Percentiles rank a stretch among this genome's conserved stretches.
phyloP scores from a whole-genome alignment of 257 asterid genomes.

The Solanum phureja region DNA sequence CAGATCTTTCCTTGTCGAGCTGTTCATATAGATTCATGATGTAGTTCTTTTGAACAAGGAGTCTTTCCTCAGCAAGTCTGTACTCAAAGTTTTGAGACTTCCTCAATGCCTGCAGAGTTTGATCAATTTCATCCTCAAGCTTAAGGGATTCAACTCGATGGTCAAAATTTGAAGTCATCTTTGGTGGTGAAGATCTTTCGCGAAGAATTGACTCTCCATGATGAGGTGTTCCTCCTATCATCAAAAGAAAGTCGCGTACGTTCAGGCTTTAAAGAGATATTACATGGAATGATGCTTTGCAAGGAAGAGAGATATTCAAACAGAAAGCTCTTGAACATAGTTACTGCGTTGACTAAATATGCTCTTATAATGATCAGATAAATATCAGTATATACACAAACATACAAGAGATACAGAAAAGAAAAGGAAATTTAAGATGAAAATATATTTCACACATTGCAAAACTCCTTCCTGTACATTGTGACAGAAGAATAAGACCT shows the following conservation, averaged over 20 bases:
- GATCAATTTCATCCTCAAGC: slow-evolving; percentile 51
- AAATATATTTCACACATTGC: background rate
- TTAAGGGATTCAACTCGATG: slow-evolving; percentile 29
- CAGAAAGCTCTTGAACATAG: background rate
- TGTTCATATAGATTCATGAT: slow-evolving; percentile 40
- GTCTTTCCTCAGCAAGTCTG: slow-evolving; percentile 46
- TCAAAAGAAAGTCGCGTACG: background rate
- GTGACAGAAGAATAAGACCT: background rate
- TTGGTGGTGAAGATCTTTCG: slow-evolving; percentile 7
- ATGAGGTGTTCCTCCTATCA: slow-evolving; percentile 9
- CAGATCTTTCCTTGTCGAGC: slow-evolving; percentile 42
- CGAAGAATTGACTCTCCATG: background rate
- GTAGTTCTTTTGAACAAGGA: slow-evolving; percentile 33
- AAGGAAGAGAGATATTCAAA: background rate
- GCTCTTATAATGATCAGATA: background rate
- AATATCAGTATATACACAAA: background rate
- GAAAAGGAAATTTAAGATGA: background rate
- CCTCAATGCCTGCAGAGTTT: slow-evolving; percentile 24
- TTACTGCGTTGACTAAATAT: background rate
- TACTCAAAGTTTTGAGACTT: slow-evolving; percentile 53
- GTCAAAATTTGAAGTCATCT: slow-evolving; percentile 29
- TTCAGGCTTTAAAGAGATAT: background rate
- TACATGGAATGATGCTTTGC: background rate
- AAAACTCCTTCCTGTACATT: background rate
- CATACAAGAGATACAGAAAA: background rate